These are phyloP conservation scores for Metschnikowia anglica DNA, from an alignment of 805 yeast genomes.

Conservation along the genomic window DNA sequence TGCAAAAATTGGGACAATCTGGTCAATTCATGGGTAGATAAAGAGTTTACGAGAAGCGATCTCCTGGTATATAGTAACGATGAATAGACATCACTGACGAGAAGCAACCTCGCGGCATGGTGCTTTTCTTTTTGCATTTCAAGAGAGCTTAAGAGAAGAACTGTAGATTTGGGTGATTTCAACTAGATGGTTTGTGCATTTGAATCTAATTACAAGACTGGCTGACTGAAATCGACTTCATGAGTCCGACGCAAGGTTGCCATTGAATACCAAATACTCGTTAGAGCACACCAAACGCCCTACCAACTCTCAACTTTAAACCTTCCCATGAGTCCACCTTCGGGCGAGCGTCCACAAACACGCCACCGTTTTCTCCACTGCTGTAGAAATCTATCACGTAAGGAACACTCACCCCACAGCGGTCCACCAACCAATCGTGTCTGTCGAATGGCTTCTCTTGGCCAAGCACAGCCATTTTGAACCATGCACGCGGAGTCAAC, in stretches of 20 bases:
- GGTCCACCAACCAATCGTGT: conserved; percentile 88
- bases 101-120: neutral
- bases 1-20: conserved; percentile 48
- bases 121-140: neutral
- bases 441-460: conserved; percentile 85
- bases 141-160: neutral
- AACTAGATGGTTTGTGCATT: neutral
- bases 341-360: conserved; percentile 89
- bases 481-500: conserved; percentile 82
- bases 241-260: neutral
- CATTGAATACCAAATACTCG: neutral
- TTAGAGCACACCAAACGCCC: conserved; percentile 51
- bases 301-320: conserved; percentile 59
- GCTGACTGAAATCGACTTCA: neutral
- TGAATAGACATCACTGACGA: conserved; percentile 6
- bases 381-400: conserved; percentile 90
- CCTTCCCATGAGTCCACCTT: conserved; percentile 85
- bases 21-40: conserved; percentile 49
- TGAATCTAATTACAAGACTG: conserved; percentile 2
- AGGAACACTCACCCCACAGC: conserved; percentile 82
- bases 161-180: neutral
- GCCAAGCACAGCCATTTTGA: conserved; percentile 64
- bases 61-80: conserved; percentile 7
- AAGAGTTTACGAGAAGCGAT: neutral
- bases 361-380: conserved; percentile 46